Base-by-base conservation (phyloP, 371 early-diverging fungal species). In the Apophysomyces ossiformis region DNA sequence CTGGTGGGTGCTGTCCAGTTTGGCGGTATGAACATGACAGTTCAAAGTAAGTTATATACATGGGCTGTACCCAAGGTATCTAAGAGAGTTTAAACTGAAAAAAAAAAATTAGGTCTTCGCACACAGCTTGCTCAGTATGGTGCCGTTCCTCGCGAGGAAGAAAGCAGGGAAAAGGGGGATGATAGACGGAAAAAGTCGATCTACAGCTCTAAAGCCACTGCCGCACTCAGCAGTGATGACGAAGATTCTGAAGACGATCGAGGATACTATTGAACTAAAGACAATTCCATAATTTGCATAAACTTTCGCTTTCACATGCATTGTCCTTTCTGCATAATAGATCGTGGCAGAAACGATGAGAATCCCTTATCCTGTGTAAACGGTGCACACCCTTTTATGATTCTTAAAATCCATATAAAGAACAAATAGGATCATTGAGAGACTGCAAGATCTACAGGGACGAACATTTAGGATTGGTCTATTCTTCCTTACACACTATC, bases 1-100 rank as follows among this genome's bases (percentile, higher is more conserved):
- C 73, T 96, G 32, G 92, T 94, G 1, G 93, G 97, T 15, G 83
- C 95, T 47, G 75, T 87, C 63, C 77, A 79, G 38, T 87, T 95
- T 72, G 96, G 95, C 56, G 97, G 96, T 15, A 83, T 88, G 85
- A 85, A 86, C 45, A 89, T 91, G 72, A 93, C 86, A 36, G 83
- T 87, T 15, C 82, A 87, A 70, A 88, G 91, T 82, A 82, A 72
- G 79, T 26, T 9, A 37, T 9, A 41, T 50, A 4, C 26, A 56
- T 16, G 35, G 41, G 77, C 3, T 26, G 32, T 26, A 2, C 32
- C 32, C 32, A 26, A 26, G 2, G 32, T 26, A 26, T 26, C 32
- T 0, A 26, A 3, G 32, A 26, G 32, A 26, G 1, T 26, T 26
- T 26, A 26, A 26, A 26, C 0, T 26, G 32, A 1, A 26, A 26